These are phyloP conservation scores for Coemansia reversa DNA, from an alignment of 192 early-diverging fungal genomes.

Conservation along the genomic window DNA sequence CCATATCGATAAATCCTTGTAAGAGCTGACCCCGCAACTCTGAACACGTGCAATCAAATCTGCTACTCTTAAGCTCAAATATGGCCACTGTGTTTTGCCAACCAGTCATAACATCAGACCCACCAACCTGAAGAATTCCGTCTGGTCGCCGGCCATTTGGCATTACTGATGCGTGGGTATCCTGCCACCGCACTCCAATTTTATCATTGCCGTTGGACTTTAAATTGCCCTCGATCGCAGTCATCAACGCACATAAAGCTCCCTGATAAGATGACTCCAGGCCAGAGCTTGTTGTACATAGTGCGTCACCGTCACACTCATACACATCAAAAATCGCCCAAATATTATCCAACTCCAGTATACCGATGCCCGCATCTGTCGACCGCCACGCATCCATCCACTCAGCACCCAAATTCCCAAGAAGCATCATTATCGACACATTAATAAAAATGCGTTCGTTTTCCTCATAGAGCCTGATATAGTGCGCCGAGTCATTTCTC, in stretches of 20 bases:
- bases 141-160: conserved; percentile 3
- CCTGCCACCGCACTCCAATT: conserved; percentile 3
- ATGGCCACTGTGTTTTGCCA: not conserved
- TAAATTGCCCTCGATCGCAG: not conserved
- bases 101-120: not conserved
- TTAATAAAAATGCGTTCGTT: not conserved
- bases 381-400: not conserved
- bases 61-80: not conserved
- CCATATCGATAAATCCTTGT: not conserved
- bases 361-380: not conserved
- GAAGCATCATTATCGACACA: not conserved
- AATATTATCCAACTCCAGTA: not conserved
- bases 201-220: not conserved
- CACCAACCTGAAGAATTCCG: not conserved
- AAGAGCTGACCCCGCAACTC: not conserved
- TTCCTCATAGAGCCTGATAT: not conserved
- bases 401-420: not conserved
- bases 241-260: not conserved
- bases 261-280: not conserved
- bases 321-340: not conserved
- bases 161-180: not conserved
- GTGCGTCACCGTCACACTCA: not conserved
- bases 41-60: not conserved
- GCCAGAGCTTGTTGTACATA: not conserved
- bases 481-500: not conserved